Percentiles rank a stretch among this genome's conserved stretches.
phyloP scores from a whole-genome alignment of 1,139 yeast species.

The Taphrina wiesneri region DNA sequence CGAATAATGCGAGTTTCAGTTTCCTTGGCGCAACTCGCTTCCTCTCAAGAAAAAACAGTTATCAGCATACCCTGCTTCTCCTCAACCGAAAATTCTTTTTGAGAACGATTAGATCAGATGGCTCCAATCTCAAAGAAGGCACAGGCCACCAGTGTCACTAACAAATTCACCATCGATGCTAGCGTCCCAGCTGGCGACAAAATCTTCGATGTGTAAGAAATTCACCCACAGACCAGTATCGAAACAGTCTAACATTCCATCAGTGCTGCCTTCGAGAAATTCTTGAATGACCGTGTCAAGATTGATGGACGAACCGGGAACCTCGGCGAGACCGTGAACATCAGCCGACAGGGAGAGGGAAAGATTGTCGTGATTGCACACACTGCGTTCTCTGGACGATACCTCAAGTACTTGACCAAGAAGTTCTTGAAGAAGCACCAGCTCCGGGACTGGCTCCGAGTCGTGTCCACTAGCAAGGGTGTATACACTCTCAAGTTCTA shows the following conservation, averaged over 20 bases:
- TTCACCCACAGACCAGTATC: not conserved
- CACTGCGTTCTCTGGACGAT: constrained; percentile 97
- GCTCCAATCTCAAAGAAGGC: constrained; percentile 32
- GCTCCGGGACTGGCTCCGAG: constrained; percentile 97
- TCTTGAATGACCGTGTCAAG: constrained; percentile 98
- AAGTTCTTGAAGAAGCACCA: constrained; percentile 37
- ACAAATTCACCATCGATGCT: constrained; percentile 94
- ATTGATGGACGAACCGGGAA: constrained; percentile 95
- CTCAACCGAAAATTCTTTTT: constrained; percentile 19
- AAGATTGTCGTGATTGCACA: constrained; percentile 81
- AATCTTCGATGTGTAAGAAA: constrained; percentile 72
- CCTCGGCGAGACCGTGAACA: constrained; percentile 93
- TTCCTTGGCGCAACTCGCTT: not conserved
- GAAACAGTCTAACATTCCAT: not conserved
- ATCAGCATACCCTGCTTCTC: not conserved
- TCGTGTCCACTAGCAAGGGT: constrained; percentile 94
- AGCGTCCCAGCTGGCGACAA: constrained; percentile 93
- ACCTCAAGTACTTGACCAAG: constrained; percentile 30
- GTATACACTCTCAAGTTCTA: constrained; percentile 98
- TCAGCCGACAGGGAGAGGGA: constrained; percentile 79
- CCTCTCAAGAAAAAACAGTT: not conserved
- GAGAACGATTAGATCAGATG: constrained; percentile 38
- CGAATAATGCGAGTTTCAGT: not conserved
- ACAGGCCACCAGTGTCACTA: constrained; percentile 57
- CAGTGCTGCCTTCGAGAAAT: constrained; percentile 87